These are phyloP conservation scores for Komagataella ulmi DNA, from an alignment of 805 yeast species.

Conservation along the genomic window DNA sequence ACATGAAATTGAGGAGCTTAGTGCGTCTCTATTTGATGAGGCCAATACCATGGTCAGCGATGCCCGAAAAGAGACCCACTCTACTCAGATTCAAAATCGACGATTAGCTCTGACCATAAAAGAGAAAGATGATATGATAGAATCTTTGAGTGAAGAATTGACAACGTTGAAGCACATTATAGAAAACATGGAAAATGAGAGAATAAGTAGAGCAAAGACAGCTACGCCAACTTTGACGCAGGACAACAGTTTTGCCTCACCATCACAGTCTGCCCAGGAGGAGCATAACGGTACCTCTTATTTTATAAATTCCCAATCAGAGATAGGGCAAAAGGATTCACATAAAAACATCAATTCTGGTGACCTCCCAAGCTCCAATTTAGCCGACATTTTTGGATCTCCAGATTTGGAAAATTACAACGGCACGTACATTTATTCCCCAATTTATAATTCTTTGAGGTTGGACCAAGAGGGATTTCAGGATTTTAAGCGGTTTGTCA, in stretches of 20 bases:
- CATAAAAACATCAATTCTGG: constrained; percentile 3
- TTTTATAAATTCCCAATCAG: not conserved
- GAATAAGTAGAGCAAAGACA: not conserved
- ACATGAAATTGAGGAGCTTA: constrained; percentile 67
- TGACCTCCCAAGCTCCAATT: not conserved
- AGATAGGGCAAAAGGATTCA: constrained; percentile 4
- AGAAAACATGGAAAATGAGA: constrained; percentile 35
- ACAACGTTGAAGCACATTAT: constrained; percentile 49
- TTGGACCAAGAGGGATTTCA: constrained; percentile 29
- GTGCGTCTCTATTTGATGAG: constrained; percentile 67
- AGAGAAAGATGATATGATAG: constrained; percentile 61
- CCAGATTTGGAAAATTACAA: constrained; percentile 10
- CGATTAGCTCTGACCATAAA: constrained; percentile 37
- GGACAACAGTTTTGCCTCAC: not conserved
- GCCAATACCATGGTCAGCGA: constrained; percentile 78
- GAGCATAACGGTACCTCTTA: not conserved
- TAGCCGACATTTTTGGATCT: constrained; percentile 1
- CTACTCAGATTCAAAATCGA: constrained; percentile 42
- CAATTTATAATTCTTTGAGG: constrained; percentile 20
- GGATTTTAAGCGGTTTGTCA: constrained; percentile 28
- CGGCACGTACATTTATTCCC: constrained; percentile 13
- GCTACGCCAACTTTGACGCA: not conserved
- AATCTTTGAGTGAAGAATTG: constrained; percentile 53
- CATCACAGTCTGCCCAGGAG: not conserved
- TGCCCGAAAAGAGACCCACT: constrained; percentile 57